Percentiles rank a stretch among this genome's conserved stretches.
These are phyloP conservation scores for Neurospora tetraspora DNA, from an alignment of 495 filamentous ascomycete genomes.

Conservation along the genomic window DNA sequence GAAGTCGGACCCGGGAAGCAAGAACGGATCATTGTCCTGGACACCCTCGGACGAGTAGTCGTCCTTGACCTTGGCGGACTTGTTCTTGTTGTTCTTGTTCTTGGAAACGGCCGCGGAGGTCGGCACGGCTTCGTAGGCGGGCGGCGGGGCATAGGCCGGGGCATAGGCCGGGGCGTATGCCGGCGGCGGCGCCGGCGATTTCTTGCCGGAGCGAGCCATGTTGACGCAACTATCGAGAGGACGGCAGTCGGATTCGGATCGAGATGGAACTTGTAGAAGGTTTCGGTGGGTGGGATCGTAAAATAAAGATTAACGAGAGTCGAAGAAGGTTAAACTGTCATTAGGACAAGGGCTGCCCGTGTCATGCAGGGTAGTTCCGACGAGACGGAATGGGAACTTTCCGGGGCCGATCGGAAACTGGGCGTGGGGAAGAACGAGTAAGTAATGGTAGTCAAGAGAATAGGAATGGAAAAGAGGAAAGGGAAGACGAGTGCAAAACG, in stretches of 20 bases:
- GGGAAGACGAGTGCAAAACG: not conserved
- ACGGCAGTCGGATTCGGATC: not conserved
- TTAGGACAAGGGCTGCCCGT: constrained; percentile 28
- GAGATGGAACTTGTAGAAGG: not conserved
- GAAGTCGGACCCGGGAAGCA: constrained; percentile 74
- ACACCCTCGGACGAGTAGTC: constrained; percentile 60
- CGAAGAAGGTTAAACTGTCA: constrained; percentile 29
- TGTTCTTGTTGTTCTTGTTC: constrained; percentile 23
- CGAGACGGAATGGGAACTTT: constrained; percentile 3
- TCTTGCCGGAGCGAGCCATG: constrained; percentile 35
- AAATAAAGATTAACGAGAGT: constrained; percentile 35
- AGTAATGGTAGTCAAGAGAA: not conserved
- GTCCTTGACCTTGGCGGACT: constrained; percentile 25
- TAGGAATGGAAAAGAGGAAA: not conserved
- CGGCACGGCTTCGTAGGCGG: not conserved
- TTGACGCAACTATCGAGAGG: constrained; percentile 4
- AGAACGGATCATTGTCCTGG: constrained; percentile 59
- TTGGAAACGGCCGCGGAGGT: constrained; percentile 7
- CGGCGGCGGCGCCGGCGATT: constrained; percentile 25
- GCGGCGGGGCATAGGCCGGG: not conserved
- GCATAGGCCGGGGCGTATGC: constrained; percentile 13
- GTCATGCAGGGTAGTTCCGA: constrained; percentile 12
- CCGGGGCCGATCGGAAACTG: constrained; percentile 6
- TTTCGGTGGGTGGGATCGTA: constrained; percentile 5
- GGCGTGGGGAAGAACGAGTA: constrained; percentile 2